Conservation (phyloP, 1,139 yeast species). For the Yamadazyma conglobata region DNA sequence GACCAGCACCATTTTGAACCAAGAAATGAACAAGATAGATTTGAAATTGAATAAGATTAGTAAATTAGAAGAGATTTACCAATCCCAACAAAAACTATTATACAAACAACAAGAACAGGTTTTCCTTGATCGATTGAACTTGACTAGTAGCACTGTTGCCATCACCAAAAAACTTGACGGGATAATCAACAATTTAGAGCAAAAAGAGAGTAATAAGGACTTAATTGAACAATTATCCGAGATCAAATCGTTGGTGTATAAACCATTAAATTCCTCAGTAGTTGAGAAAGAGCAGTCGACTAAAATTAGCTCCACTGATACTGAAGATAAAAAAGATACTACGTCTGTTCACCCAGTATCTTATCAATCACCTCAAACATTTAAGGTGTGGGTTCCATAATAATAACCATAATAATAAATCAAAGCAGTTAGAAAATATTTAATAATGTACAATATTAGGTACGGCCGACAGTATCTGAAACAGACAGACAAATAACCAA, state of each 20-base stretch:
- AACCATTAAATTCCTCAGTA: constrained; percentile 44
- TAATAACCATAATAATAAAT: too few species aligned
- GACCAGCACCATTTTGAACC: constrained; percentile 58
- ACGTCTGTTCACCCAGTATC: constrained; percentile 61
- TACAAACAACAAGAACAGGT: constrained; percentile 79
- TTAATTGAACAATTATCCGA: constrained; percentile 28
- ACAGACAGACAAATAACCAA: too few species aligned
- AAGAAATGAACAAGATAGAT: constrained; percentile 72
- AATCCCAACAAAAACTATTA: constrained; percentile 70
- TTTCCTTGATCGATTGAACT: constrained; percentile 72
- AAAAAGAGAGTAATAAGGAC: constrained; percentile 12
- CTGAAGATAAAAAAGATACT: constrained; percentile 27
- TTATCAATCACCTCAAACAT: constrained; percentile 75
- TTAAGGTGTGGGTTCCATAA: constrained; percentile 79
- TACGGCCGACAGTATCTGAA: too few species aligned
- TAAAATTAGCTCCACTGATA: constrained; percentile 2
- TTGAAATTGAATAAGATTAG: constrained; percentile 68
- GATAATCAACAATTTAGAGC: constrained; percentile 35
- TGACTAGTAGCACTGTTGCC: constrained; percentile 56
- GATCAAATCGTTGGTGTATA: constrained; percentile 47
- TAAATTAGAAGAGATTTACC: constrained; percentile 74
- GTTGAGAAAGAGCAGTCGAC: constrained; percentile 11
- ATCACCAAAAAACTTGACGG: constrained; percentile 50
- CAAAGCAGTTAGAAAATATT: too few species aligned
- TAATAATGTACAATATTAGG: too few species aligned